Conservation (phyloP, 2,329 filamentous ascomycete genomes). For the Zopfia rhizophila region DNA sequence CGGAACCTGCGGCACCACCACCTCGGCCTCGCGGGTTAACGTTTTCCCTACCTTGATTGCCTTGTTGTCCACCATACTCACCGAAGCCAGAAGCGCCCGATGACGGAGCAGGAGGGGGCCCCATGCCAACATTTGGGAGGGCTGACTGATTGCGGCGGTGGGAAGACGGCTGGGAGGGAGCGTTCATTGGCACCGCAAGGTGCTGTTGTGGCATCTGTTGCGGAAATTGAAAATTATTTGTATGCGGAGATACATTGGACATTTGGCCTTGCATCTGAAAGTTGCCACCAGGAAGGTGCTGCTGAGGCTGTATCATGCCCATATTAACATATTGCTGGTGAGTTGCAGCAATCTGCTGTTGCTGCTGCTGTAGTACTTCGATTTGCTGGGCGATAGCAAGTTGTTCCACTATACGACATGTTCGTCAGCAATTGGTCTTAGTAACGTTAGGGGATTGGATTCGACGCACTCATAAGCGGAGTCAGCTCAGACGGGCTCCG, state of each 20-base stretch:
- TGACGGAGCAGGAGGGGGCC: slow-evolving; percentile 90
- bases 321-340: slow-evolving; percentile 98
- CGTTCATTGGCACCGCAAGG: slow-evolving; percentile 76
- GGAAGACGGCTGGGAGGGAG: slow-evolving; percentile 80
- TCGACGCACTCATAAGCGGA: slow-evolving; percentile 93
- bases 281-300: slow-evolving; percentile 72
- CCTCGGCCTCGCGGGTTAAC: slow-evolving; percentile 76
- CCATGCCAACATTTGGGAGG: slow-evolving; percentile 90
- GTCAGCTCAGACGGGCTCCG: slow-evolving; percentile 97
- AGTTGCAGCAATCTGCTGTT: slow-evolving; percentile 95
- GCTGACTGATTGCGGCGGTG: slow-evolving; percentile 99
- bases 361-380: slow-evolving; percentile 95
- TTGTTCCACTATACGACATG: slow-evolving; percentile 80
- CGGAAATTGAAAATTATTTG: slow-evolving; percentile 88
- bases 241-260: slow-evolving; percentile 78
- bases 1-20: slow-evolving; percentile 71
- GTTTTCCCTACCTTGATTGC: slow-evolving; percentile 71
- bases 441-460: slow-evolving; percentile 15
- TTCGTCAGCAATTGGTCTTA: slow-evolving; percentile 34
- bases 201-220: slow-evolving; percentile 66
- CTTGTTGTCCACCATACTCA: slow-evolving; percentile 75
- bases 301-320: slow-evolving; percentile 90
- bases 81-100: slow-evolving; percentile 87
- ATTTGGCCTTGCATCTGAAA: slow-evolving; percentile 74
- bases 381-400: slow-evolving; percentile 98